Percentiles rank a stretch among this genome's conserved stretches.
Evolutionary conservation across 2,329 filamentous ascomycete species (phyloP).

Genomic region (Talaromyces piceae): DNA sequence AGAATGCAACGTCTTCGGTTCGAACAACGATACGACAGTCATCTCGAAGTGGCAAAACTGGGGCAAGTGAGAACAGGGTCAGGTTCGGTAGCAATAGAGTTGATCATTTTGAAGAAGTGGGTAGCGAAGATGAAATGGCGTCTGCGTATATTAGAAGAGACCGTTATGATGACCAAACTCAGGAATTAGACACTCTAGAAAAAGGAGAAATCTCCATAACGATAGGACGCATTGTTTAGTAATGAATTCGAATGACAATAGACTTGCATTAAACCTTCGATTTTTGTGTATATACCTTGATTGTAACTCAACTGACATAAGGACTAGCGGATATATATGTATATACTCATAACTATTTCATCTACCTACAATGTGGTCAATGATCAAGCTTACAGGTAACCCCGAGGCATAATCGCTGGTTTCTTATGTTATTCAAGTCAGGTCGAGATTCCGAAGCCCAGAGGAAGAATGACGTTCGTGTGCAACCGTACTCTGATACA

Average conservation of each 20-base stretch:
- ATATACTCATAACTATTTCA: no score
- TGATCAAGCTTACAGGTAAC: no score
- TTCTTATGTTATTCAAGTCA: no score
- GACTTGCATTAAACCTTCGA: neutral
- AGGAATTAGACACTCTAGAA: neutral
- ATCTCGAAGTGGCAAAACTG: neutral
- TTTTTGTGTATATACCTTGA: neutral
- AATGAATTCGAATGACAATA: neutral
- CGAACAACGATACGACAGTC: neutral
- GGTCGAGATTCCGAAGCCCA: no score
- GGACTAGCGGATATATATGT: no score
- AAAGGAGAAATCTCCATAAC: neutral
- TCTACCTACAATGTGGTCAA: no score
- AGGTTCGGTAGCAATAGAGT: neutral
- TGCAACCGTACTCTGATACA: no score
- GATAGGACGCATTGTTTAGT: neutral
- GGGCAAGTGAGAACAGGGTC: neutral
- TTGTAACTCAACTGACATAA: no score
- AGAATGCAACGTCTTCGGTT: neutral
- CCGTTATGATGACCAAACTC: neutral
- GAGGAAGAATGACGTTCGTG: no score
- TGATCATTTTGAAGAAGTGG: neutral
- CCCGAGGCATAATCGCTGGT: no score
- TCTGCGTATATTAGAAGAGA: neutral
- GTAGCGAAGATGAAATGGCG: neutral